Conservation (phyloP, 768 basidiomycete genomes). For the Obba rivulosa region DNA sequence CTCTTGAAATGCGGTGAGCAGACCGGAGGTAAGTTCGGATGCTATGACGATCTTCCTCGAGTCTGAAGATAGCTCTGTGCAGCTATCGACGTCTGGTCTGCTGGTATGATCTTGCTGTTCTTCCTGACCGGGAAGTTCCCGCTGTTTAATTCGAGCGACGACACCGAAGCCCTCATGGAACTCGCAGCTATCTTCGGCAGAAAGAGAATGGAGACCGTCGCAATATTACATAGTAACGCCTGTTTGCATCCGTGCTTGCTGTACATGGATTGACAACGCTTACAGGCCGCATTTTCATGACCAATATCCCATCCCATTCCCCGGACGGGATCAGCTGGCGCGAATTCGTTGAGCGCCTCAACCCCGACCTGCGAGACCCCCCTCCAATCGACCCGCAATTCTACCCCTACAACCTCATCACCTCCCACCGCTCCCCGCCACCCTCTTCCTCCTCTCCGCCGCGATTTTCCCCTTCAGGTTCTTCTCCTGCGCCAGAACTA, state of each 20-base stretch:
- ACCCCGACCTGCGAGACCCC: conserved; percentile 60
- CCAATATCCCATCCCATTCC: conserved; percentile 82
- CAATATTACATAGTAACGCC: conserved; percentile 75
- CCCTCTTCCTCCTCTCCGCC: conserved; percentile 32
- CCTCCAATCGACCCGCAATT: conserved; percentile 43
- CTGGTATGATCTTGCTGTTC: conserved; percentile 87
- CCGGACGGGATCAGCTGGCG: conserved; percentile 64
- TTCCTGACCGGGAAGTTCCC: conserved; percentile 93
- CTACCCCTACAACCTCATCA: conserved; percentile 45
- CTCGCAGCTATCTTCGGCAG: conserved; percentile 84
- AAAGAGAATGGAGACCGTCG: conserved; percentile 76
- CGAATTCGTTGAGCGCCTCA: conserved; percentile 70
- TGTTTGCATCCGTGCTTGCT: neutral
- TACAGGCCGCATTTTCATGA: conserved; percentile 80
- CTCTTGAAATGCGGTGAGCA: conserved; percentile 92
- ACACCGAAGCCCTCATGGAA: conserved; percentile 94
- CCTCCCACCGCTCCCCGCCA: conserved; percentile 15
- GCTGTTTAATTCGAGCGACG: conserved; percentile 88
- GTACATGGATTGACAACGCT: neutral
- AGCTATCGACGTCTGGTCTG: conserved; percentile 98
- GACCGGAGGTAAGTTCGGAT: conserved; percentile 62
- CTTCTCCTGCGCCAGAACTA: conserved; percentile 19
- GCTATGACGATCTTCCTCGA: neutral
- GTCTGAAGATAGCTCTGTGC: neutral
- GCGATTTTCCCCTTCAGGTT: conserved; percentile 14